Percentiles rank a stretch among this genome's conserved stretches.
phyloP scores from a whole-genome alignment of 257 asterid genomes.

The Solanum infundibuliforme region DNA sequence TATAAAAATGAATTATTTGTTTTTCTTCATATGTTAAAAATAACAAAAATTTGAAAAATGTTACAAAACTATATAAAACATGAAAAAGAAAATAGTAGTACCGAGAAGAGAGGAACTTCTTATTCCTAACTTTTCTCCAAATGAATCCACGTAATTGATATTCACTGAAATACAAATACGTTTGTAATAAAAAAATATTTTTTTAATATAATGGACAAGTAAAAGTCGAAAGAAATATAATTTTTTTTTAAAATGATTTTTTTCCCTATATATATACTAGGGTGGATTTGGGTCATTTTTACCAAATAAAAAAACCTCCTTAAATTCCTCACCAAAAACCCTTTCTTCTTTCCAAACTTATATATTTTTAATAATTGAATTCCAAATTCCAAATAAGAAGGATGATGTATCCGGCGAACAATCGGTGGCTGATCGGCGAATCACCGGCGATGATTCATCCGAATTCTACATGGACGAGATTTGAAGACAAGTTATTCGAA shows the following conservation, averaged over 20 bases:
- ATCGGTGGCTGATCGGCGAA: constrained; percentile 9
- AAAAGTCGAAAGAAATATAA: fast-evolving
- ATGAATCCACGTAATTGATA: neutral
- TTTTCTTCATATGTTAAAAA: neutral
- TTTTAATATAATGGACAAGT: neutral
- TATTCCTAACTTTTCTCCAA: neutral
- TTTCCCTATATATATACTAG: neutral
- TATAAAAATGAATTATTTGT: no score
- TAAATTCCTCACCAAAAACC: constrained; percentile 1
- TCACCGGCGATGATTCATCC: constrained; percentile 1
- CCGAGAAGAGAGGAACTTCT: neutral
- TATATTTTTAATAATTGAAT: no score
- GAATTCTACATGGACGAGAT: constrained; percentile 29
- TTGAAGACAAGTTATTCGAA: constrained; percentile 57
- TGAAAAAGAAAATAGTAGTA: neutral
- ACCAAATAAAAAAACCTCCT: neutral
- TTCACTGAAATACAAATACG: neutral
- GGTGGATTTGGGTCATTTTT: neutral
- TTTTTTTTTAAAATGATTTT: no score
- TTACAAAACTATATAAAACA: neutral
- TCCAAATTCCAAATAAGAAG: neutral
- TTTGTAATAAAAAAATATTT: no score
- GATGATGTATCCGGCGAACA: constrained; percentile 14
- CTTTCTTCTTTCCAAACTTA: neutral
- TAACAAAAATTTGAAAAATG: no score